Evolutionary conservation across 768 basidiomycete species (phyloP).

Genomic region (Psilocybe cubensis): DNA sequence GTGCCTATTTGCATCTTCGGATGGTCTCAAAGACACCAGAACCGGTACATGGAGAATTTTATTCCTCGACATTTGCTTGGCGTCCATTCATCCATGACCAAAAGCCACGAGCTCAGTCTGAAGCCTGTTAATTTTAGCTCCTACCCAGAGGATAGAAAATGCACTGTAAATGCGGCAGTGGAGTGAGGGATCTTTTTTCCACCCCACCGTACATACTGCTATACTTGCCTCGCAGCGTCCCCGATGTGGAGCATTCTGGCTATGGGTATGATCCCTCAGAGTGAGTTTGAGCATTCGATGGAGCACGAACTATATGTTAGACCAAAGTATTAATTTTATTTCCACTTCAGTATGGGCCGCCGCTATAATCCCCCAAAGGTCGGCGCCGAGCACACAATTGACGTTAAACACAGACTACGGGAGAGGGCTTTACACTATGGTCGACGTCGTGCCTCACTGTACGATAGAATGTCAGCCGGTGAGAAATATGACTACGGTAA

Average conservation of each 20-base stretch:
- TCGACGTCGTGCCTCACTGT: not conserved
- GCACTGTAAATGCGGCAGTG: not conserved
- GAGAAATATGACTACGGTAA: not conserved
- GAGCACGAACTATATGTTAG: too few relatives aligned
- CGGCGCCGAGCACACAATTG: not conserved
- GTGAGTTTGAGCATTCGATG: not conserved
- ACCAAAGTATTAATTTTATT: not conserved
- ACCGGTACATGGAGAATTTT: too few relatives aligned
- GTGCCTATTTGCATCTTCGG: too few relatives aligned
- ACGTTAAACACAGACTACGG: not conserved
- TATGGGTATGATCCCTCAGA: not conserved
- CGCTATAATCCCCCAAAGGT: not conserved
- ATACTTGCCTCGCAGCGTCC: not conserved
- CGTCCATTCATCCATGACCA: too few relatives aligned
- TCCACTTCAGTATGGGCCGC: not conserved
- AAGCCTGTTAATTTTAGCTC: too few relatives aligned
- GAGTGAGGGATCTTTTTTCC: not conserved
- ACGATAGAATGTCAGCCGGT: not conserved
- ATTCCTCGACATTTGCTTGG: too few relatives aligned
- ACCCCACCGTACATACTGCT: not conserved
- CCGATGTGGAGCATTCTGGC: not conserved
- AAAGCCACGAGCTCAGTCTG: too few relatives aligned
- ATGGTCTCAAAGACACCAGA: too few relatives aligned
- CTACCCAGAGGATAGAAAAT: not conserved
- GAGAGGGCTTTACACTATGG: not conserved